Base-by-base conservation (phyloP, 2,329 filamentous ascomycete genomes). In the Scorias spongiosa region DNA sequence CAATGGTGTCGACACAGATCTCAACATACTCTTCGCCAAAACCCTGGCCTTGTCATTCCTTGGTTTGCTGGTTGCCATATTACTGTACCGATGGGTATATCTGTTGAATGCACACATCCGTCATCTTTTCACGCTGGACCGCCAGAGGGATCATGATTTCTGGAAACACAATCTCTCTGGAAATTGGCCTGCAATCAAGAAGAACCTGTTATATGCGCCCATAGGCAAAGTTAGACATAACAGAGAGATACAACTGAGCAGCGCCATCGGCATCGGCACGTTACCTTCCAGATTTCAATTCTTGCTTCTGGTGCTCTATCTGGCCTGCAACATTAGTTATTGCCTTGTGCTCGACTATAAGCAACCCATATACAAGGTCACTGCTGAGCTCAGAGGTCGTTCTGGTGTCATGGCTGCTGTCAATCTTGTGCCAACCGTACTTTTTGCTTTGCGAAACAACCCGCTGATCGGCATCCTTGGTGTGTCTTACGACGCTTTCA, bases 401-500 rank as follows among this genome's bases (percentile, higher is more conserved):
- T 83, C 84, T 6, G 91, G 91, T 44, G 82, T 81, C 8, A 72
- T 98, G 50, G 80, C 88, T 4, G 71, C 87, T 10, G 75, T 93
- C 55, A 98, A 95, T 66, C 84, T 96, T 76, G 77, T 98, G 29
- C 88, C 91, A 5, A 77, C 95, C 28, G 74, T 96, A 55, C 75
- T 96, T 50, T 76, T 96, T 45, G 87, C 88, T 10, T 80, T 86
- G 30, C 82, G 91, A 59, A 96, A 96, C 69, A 98, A 96, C 66
- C 85, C 86, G 8, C 70, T 95, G 41, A 95, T 96, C 57, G 63
- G 70, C 2, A 63, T 93, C 29, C 72, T 96, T 45, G 77, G 81
- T 54, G 81, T 96, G 60, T 89, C 84, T 62, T 98, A 95, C 66
- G 91, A 96, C 63, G 93, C 88, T 1, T 96, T 93, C 72, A 96